Base-by-base conservation (phyloP, 257 asterid genomes). In the Oldenlandia corymbosa region DNA sequence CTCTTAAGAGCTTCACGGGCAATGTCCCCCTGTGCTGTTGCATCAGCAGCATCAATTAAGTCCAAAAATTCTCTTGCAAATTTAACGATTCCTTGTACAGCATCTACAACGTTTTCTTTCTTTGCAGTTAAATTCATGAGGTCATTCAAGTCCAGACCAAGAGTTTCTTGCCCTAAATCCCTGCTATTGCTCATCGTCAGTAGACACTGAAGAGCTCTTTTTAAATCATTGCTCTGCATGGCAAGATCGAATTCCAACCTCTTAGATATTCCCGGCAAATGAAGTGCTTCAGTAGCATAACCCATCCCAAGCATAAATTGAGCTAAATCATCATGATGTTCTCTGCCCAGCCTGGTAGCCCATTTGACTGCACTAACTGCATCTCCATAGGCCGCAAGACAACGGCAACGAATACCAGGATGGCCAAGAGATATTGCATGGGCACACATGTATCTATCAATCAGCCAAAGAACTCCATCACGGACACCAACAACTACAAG, bases 281-380 rank as follows among this genome's bases (percentile, higher is more conserved):
- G 99, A 68, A 93, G 97, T 49, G 99, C 97, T 82, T 93, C 99
- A 47, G 91, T 93, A 65, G 99, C 99, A 79, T 93, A 93, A 69
- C 99, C 99, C 99, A 93, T 93, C 59, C 99, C 97, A n/a, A 93
- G 90, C 97, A 93, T 85, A 86, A 93, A 93, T 60, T 87, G 97
- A 2, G 99, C 99, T 69, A 93, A 74, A 81, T 93, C 99, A 71
- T 93, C 99, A 34, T 93, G 99, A 79, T 93, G 96, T 79, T 93
- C 99, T 68, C 99, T 80, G 68, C 94, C 99, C 62, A 93, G 88
- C 82, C 99, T 83, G 68, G 90, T 85, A 26, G 99, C 97, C 99
- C 99, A 93, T 83, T 93, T 93, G 60, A 93, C 97, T 11, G 99
- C 97, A 83, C 97, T 87, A 67, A 93, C 95, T 71, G 99, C 96